Conservation (phyloP, 1,284 basidiomycete genomes). For the Paramarasmius palmivorus region DNA sequence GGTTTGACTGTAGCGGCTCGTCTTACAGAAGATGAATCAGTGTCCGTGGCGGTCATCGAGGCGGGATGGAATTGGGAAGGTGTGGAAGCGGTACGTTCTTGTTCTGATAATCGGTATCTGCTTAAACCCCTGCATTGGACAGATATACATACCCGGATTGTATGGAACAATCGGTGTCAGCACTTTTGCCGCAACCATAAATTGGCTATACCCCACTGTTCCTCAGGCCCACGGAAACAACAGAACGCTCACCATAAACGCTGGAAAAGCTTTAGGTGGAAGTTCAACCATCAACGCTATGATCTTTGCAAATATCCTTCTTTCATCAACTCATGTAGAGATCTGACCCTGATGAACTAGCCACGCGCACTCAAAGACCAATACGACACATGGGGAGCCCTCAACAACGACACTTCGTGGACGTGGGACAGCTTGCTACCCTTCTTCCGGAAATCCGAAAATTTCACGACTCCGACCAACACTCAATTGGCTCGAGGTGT, state of each 20-base stretch:
- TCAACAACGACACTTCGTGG: constrained; percentile 32
- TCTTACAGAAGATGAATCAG: constrained; percentile 14
- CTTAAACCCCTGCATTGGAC: background rate
- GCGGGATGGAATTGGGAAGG: constrained; percentile 25
- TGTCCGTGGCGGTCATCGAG: constrained; percentile 16
- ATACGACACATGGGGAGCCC: constrained; percentile 29
- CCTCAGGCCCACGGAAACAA: constrained; percentile 26
- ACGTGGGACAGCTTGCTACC: constrained; percentile 30
- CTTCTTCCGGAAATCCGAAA: constrained; percentile 31
- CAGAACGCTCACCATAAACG: constrained; percentile 23
- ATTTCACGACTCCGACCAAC: constrained; percentile 27
- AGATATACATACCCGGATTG: constrained; percentile 31
- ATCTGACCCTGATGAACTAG: too few relatives aligned
- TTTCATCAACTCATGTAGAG: background rate
- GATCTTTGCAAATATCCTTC: constrained; percentile 24
- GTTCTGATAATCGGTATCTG: background rate
- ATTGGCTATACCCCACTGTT: constrained; percentile 27
- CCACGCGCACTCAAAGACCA: constrained; percentile 29
- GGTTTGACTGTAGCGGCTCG: constrained; percentile 21
- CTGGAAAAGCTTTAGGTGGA: constrained; percentile 32
- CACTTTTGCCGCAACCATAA: constrained; percentile 24
- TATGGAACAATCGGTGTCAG: constrained; percentile 28
- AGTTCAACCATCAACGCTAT: constrained; percentile 31
- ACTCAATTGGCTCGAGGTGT: background rate
- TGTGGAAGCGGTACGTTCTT: constrained; percentile 24